A percentile compares a stretch with the other conserved stretches of the same genome.
phyloP scores from a whole-genome alignment of 768 basidiomycete genomes.

The Nidula microcarpa region DNA sequence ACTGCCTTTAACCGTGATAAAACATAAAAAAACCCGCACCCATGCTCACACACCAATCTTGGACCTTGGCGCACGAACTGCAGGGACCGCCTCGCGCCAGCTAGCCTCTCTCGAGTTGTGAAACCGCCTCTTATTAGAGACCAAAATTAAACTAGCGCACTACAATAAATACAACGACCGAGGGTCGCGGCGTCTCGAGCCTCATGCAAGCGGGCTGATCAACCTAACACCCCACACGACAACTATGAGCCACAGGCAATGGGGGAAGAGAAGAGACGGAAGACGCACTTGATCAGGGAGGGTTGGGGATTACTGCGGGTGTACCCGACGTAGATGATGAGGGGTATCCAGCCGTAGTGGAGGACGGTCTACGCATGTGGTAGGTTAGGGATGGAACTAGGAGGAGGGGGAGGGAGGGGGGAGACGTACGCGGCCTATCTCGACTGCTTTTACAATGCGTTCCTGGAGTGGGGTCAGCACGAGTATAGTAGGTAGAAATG shows the following conservation, averaged over 20 bases:
- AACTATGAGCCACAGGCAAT: conserved; percentile 3
- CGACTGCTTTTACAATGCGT: conserved; percentile 77
- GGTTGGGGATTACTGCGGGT: conserved; percentile 91
- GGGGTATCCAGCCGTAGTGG: conserved; percentile 95
- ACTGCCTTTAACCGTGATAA: too few species aligned
- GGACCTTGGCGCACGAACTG: too few species aligned
- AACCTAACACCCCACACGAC: conserved; percentile 46
- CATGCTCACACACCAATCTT: too few species aligned
- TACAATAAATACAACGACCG: conserved; percentile 15
- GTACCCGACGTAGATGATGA: conserved; percentile 95
- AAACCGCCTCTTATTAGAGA: background rate
- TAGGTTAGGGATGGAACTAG: background rate
- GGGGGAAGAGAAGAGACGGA: background rate
- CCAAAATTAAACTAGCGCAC: conserved; percentile 6
- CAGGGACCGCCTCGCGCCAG: too few species aligned
- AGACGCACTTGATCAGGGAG: conserved; percentile 87
- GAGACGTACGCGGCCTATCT: conserved; percentile 71
- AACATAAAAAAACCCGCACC: too few species aligned
- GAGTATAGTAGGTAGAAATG: background rate
- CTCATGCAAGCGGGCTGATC: conserved; percentile 89
- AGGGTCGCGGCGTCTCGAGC: conserved; percentile 49
- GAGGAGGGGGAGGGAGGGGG: background rate
- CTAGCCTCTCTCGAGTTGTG: background rate
- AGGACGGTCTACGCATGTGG: conserved; percentile 62
- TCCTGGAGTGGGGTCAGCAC: conserved; percentile 43